These are phyloP conservation scores for Paragyromitra xinjiangensis DNA, from an alignment of 495 filamentous ascomycete genomes.

Conservation along the genomic window DNA sequence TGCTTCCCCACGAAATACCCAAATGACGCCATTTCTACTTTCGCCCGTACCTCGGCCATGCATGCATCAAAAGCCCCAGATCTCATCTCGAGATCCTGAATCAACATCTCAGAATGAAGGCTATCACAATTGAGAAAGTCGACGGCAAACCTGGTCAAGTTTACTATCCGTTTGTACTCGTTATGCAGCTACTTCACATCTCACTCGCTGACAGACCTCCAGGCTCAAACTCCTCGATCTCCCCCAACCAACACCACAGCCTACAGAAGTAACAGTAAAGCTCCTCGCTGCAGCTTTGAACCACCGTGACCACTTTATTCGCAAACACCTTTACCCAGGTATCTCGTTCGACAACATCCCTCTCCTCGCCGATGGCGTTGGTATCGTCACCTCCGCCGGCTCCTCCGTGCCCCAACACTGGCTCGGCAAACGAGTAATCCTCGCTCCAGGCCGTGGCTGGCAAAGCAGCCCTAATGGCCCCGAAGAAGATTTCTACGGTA, in stretches of 20 bases:
- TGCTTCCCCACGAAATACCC: not conserved
- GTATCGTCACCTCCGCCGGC: conserved; percentile 72
- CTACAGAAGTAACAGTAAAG: conserved; percentile 72
- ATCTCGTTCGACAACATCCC: conserved; percentile 75
- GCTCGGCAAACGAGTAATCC: conserved; percentile 73
- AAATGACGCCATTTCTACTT: conserved; percentile 23
- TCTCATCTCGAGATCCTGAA: not conserved
- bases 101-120: conserved; percentile 41
- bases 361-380: conserved; percentile 80
- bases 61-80: not conserved
- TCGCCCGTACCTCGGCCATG: conserved; percentile 5
- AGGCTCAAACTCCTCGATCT: conserved; percentile 70
- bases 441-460: conserved; percentile 82
- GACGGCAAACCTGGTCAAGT: conserved; percentile 86
- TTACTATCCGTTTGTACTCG: conserved; percentile 72
- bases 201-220: conserved; percentile 34
- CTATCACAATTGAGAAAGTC: conserved; percentile 62
- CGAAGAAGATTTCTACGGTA: conserved; percentile 70
- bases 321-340: conserved; percentile 87
- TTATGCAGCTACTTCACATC: not conserved
- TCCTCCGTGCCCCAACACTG: conserved; percentile 62
- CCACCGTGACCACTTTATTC: conserved; percentile 91
- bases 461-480: conserved; percentile 73
- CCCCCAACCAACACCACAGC: conserved; percentile 68
- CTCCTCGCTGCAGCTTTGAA: conserved; percentile 83